phyloP scores from a whole-genome alignment of 192 early-diverging fungal genomes.

The Podila verticillata region DNA sequence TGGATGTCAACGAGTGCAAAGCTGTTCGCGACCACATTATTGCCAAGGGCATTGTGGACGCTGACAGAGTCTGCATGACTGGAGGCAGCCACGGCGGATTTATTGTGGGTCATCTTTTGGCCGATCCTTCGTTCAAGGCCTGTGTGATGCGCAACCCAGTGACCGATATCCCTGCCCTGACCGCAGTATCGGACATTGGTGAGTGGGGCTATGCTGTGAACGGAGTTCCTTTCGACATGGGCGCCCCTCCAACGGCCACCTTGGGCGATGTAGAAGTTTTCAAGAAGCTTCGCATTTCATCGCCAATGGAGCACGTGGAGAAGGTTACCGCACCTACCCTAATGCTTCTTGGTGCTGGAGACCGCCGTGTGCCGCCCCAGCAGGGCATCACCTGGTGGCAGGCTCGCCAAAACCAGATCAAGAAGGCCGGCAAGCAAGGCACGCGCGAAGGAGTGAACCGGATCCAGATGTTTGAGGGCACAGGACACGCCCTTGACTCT shows the following conservation, averaged over 20 bases:
- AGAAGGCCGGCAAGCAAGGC: constrained; percentile 32
- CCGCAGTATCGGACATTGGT: constrained; percentile 70
- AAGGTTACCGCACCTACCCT: constrained; percentile 71
- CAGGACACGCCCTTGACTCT: constrained; percentile 68
- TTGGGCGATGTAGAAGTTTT: constrained; percentile 65
- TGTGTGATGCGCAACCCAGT: constrained; percentile 81
- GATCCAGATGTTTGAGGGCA: constrained; percentile 65
- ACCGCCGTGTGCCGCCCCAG: constrained; percentile 77
- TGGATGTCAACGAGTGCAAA: constrained; percentile 75
- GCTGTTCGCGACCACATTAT: constrained; percentile 52
- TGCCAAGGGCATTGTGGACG: constrained; percentile 54
- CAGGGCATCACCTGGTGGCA: constrained; percentile 65
- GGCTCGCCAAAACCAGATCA: constrained; percentile 48
- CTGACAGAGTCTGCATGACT: constrained; percentile 60
- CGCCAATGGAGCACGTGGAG: constrained; percentile 65
- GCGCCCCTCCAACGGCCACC: constrained; percentile 61
- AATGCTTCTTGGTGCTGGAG: constrained; percentile 70
- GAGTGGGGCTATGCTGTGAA: constrained; percentile 81
- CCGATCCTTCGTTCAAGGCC: constrained; percentile 65
- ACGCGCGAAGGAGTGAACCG: constrained; percentile 28
- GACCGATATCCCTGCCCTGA: constrained; percentile 49
- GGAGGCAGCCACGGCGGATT: constrained; percentile 84
- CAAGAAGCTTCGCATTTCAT: constrained; percentile 61
- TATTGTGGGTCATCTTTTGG: constrained; percentile 67
- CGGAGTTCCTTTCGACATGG: constrained; percentile 62